phyloP scores from a whole-genome alignment of 2,329 filamentous ascomycete genomes.

The Botrytis galanthina region DNA sequence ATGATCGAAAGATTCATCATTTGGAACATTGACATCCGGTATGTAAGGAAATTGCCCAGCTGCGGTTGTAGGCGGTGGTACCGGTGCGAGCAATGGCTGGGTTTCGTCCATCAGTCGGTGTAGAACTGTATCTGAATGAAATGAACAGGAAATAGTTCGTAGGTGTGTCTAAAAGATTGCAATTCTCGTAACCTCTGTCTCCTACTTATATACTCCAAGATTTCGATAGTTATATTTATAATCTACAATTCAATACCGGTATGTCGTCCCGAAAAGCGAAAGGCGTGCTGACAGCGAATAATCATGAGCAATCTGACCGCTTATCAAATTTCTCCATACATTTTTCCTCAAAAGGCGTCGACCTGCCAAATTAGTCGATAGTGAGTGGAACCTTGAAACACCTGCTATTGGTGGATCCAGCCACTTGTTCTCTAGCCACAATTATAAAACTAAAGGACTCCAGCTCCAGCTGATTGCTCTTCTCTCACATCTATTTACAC shows the following conservation, averaged over 20 bases:
- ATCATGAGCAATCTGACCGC: background rate
- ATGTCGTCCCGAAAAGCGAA: background rate
- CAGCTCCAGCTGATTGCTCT: background rate
- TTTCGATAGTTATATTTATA: background rate
- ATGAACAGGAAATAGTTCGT: background rate
- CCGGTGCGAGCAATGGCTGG: conserved; percentile 26
- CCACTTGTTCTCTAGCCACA: background rate
- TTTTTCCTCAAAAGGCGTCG: background rate
- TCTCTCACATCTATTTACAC: background rate
- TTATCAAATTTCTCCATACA: conserved; percentile 3
- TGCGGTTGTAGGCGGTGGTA: background rate
- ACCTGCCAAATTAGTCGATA: background rate
- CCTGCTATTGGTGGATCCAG: background rate
- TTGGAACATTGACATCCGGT: background rate
- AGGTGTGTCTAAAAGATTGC: background rate
- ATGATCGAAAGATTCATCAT: conserved; percentile 13
- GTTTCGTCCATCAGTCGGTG: conserved; percentile 40
- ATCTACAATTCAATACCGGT: background rate
- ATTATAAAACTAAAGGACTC: background rate
- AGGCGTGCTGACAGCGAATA: background rate
- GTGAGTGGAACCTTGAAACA: too few species aligned
- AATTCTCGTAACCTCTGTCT: too few species aligned
- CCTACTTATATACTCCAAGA: background rate
- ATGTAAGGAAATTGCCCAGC: conserved; percentile 5
- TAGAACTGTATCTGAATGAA: background rate